These are phyloP conservation scores for Diospyros kaki DNA, from an alignment of 148 eudicot genomes.

Conservation along the genomic window DNA sequence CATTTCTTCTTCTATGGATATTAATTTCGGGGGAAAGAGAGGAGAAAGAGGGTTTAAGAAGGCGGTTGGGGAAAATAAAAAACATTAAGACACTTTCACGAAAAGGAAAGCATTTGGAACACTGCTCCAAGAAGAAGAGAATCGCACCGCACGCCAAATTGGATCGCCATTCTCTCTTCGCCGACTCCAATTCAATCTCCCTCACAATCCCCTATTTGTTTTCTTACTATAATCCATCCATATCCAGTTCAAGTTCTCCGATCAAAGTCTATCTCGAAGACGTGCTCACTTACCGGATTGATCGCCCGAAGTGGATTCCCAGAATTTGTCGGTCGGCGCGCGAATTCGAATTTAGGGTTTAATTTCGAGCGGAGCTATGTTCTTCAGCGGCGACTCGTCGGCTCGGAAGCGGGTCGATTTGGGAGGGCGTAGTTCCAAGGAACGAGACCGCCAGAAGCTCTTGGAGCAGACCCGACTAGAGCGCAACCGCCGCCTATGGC, in stretches of 20 bases:
- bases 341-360: conserved; percentile 8
- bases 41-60: too few relatives aligned
- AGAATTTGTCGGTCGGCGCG: background rate
- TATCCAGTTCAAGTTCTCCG: background rate
- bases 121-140: too few relatives aligned
- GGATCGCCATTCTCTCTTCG: too few relatives aligned
- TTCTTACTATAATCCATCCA: background rate
- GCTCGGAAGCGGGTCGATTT: conserved; percentile 87
- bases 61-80: too few relatives aligned
- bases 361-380: conserved; percentile 35
- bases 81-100: too few relatives aligned
- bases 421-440: conserved; percentile 93
- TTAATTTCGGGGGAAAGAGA: too few relatives aligned
- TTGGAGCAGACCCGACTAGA: conserved; percentile 80
- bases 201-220: background rate
- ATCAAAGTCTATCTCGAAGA: background rate
- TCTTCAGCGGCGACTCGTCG: conserved; percentile 81
- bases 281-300: background rate
- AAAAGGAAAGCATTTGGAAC: too few relatives aligned
- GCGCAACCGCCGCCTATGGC: conserved; percentile 55
- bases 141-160: too few relatives aligned
- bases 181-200: background rate
- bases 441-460: conserved; percentile 87
- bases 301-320: background rate
- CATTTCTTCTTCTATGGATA: too few relatives aligned